Percentiles rank a stretch among this genome's conserved stretches.
These are phyloP conservation scores for Hanseniaspora lachancei DNA, from an alignment of 805 yeast genomes.

Conservation along the genomic window DNA sequence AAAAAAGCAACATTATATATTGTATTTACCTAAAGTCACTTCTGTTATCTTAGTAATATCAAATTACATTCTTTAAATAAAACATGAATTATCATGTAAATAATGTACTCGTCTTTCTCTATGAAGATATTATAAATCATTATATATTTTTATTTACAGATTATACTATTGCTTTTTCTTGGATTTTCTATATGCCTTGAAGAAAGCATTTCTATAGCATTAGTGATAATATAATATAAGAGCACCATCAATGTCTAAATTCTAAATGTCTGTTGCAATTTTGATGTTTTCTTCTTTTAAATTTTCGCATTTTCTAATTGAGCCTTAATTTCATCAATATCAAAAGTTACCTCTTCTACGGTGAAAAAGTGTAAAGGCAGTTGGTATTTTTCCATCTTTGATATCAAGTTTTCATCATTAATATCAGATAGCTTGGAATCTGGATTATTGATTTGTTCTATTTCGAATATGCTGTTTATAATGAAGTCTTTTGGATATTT, in stretches of 20 bases:
- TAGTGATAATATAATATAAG: not conserved
- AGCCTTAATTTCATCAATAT: not conserved
- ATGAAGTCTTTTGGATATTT: slow-evolving; percentile 8
- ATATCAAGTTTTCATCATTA: slow-evolving; percentile 2
- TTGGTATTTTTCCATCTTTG: slow-evolving; percentile 4
- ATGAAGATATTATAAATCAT: no score
- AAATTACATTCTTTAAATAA: no score
- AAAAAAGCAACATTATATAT: not conserved
- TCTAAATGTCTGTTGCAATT: no score
- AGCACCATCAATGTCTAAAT: not conserved
- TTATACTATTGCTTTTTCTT: no score
- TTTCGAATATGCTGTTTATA: slow-evolving; percentile 1
- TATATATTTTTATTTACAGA: no score
- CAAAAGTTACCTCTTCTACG: slow-evolving; percentile 1
- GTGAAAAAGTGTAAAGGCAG: slow-evolving; percentile 2
- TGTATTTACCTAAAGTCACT: no score
- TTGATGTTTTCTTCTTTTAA: not conserved
- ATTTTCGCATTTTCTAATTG: slow-evolving; percentile 10
- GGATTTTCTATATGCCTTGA: not conserved
- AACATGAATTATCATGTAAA: no score
- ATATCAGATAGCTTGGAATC: not conserved
- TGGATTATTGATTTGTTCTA: slow-evolving; percentile 3
- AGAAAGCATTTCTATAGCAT: no score
- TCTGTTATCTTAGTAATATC: no score
- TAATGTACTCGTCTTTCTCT: no score